A percentile compares a stretch with the other conserved stretches of the same genome.
These are phyloP conservation scores for Penicillium bovifimosum DNA, from an alignment of 495 filamentous ascomycete species.

Conservation along the genomic window DNA sequence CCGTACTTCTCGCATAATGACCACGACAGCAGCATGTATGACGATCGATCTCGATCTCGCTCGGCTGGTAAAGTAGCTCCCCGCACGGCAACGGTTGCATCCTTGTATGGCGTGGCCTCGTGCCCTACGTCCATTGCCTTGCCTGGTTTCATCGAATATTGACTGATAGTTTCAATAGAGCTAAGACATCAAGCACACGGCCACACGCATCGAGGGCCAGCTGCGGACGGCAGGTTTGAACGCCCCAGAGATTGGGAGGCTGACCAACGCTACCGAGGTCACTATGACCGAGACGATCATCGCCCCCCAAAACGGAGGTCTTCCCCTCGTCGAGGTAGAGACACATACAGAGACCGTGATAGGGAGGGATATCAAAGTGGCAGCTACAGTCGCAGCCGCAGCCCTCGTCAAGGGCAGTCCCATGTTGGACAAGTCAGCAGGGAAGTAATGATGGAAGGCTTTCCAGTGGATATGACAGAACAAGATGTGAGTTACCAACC, in stretches of 20 bases:
- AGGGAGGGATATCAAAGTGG: conserved; percentile 48
- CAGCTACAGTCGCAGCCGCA: conserved; percentile 42
- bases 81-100: conserved; percentile 32
- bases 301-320: conserved; percentile 36
- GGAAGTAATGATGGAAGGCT: conserved; percentile 59
- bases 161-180: conserved; percentile 9
- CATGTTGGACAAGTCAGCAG: conserved; percentile 48
- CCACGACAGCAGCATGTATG: conserved; percentile 45
- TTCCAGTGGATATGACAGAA: conserved; percentile 55
- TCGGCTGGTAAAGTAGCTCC: conserved; percentile 43
- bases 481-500: conserved; percentile 45
- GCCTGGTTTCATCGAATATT: conserved; percentile 15
- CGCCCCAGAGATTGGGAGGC: conserved; percentile 32
- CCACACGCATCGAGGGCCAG: conserved; percentile 37
- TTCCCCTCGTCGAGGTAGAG: conserved; percentile 33
- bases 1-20: conserved; percentile 32
- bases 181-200: conserved; percentile 29
- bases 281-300: conserved; percentile 37
- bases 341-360: conserved; percentile 51
- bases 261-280: conserved; percentile 29
- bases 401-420: conserved; percentile 37
- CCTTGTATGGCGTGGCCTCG: not conserved
- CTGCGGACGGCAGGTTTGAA: conserved; percentile 33
- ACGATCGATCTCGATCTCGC: conserved; percentile 42
- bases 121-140: conserved; percentile 4